These are phyloP conservation scores for Exutisphaerella laricina DNA, from an alignment of 2,329 filamentous ascomycete genomes.

Conservation along the genomic window DNA sequence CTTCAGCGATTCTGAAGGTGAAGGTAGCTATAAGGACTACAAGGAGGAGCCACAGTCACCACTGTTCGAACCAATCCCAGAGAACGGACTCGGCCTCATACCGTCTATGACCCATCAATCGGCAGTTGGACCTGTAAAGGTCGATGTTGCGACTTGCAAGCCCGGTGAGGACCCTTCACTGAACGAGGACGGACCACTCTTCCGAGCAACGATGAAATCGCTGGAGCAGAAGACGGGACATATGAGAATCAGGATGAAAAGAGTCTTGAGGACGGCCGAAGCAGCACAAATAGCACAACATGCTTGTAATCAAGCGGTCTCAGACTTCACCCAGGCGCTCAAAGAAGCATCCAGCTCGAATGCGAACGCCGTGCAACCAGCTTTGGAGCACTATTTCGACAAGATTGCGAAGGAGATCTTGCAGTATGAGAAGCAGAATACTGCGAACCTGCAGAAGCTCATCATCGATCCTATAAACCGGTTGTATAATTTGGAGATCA, in stretches of 20 bases:
- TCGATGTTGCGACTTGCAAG: constrained; percentile 81
- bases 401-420: constrained; percentile 91
- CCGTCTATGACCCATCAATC: constrained; percentile 36
- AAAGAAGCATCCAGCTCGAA: constrained; percentile 86
- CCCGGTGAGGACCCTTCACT: constrained; percentile 79
- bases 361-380: constrained; percentile 92
- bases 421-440: constrained; percentile 78
- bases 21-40: constrained; percentile 38
- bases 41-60: constrained; percentile 45
- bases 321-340: constrained; percentile 76
- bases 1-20: constrained; percentile 59
- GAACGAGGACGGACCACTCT: constrained; percentile 88
- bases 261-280: constrained; percentile 90
- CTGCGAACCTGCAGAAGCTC: constrained; percentile 76
- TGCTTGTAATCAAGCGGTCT: constrained; percentile 79
- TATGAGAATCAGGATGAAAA: constrained; percentile 92
- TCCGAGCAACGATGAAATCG: constrained; percentile 93
- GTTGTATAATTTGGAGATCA: constrained; percentile 92
- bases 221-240: constrained; percentile 94
- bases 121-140: constrained; percentile 54
- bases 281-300: constrained; percentile 73
- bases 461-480: constrained; percentile 92
- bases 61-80: constrained; percentile 44
- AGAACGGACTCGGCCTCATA: constrained; percentile 42
- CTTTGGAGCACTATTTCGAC: constrained; percentile 96